A percentile compares a stretch with the other conserved stretches of the same genome.
phyloP scores from a whole-genome alignment of 257 asterid species.

The Solanum etuberosum region DNA sequence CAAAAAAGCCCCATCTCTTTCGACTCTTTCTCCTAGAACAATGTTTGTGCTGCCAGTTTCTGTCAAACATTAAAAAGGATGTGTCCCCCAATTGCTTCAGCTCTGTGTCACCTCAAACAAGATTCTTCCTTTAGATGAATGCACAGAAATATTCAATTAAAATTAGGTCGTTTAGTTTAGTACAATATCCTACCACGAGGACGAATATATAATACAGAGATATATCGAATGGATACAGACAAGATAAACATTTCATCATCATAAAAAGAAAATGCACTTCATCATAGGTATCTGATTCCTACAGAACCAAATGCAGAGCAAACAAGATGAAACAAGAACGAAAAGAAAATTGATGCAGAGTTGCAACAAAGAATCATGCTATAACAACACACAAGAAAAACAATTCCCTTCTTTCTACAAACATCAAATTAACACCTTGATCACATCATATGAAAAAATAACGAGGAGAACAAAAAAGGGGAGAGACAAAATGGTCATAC shows the following conservation, averaged over 20 bases:
- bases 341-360: neutral
- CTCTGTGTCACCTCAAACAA: neutral
- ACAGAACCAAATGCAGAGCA: constrained; percentile 1
- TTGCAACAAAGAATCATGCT: neutral
- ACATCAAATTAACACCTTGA: neutral
- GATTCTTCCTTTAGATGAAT: neutral
- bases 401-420: neutral
- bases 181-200: neutral
- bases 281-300: constrained; percentile 7
- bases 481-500: constrained; percentile 9
- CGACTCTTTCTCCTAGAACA: neutral
- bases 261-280: neutral
- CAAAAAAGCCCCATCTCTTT: neutral
- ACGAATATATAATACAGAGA: neutral
- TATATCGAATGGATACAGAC: neutral
- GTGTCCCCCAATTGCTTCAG: neutral
- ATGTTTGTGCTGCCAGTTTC: neutral
- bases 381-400: neutral
- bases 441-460: neutral
- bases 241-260: neutral
- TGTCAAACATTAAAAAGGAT: neutral
- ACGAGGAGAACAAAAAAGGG: neutral
- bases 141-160: neutral
- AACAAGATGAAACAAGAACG: neutral
- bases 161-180: neutral